These are phyloP conservation scores for Barnettozyma pratensis DNA, from an alignment of 805 yeast genomes.

Conservation along the genomic window DNA sequence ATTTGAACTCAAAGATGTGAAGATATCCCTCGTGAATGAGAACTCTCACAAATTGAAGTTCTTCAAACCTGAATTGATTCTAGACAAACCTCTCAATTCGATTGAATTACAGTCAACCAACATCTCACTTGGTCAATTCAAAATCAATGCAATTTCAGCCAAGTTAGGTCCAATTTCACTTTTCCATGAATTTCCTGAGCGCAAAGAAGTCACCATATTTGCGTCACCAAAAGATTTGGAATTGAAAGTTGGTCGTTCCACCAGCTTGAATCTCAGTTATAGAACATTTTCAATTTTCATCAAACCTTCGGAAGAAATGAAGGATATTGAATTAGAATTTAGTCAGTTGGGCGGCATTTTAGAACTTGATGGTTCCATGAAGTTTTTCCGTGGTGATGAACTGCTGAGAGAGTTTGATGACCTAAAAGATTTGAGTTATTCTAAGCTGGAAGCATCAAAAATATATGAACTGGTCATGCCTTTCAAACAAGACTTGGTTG, in stretches of 20 bases:
- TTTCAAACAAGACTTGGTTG: constrained; percentile 23
- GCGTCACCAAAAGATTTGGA: constrained; percentile 18
- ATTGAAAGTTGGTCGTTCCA: constrained; percentile 11
- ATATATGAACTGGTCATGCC: constrained; percentile 28
- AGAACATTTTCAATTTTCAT: constrained; percentile 19
- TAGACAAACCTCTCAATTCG: constrained; percentile 3
- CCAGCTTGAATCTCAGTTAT: constrained; percentile 12
- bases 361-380: background rate
- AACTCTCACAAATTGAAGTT: constrained; percentile 10
- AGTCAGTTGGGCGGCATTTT: constrained; percentile 2
- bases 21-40: constrained; percentile 16
- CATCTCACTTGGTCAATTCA: constrained; percentile 33
- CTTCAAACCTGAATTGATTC: background rate
- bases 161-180: constrained; percentile 24
- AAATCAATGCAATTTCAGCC: constrained; percentile 23
- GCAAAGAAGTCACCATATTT: constrained; percentile 5
- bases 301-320: constrained; percentile 2
- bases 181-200: constrained; percentile 13
- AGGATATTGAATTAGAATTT: constrained; percentile 8
- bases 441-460: constrained; percentile 3
- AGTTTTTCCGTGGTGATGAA: constrained; percentile 2
- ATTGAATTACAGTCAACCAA: constrained; percentile 21
- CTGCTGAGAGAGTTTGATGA: background rate
- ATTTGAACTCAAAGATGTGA: constrained; percentile 22
- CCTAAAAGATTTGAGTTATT: background rate